Evolutionary conservation across 305 asterid species (phyloP).

Genomic region (Fraxinus floribunda): DNA sequence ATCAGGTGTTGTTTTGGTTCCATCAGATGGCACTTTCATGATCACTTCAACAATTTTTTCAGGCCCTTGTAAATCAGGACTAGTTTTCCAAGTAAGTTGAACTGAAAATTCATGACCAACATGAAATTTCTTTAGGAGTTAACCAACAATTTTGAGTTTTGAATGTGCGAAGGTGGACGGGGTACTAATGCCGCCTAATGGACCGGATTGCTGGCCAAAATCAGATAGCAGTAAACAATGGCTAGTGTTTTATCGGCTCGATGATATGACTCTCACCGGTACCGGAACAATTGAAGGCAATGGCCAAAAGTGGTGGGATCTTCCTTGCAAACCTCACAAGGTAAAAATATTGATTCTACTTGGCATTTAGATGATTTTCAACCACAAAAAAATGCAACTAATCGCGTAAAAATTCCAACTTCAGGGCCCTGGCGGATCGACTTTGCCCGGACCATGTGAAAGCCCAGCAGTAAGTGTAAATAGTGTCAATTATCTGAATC

Average conservation of each 20-base stretch:
- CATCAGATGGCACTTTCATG: conserved; percentile 43
- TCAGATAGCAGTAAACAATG: conserved; percentile 76
- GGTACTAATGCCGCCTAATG: conserved; percentile 81
- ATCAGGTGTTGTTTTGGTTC: conserved; percentile 60
- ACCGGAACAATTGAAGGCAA: conserved; percentile 85
- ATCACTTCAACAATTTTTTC: conserved; percentile 87
- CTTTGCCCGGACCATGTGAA: conserved; percentile 89
- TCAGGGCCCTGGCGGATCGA: conserved; percentile 93
- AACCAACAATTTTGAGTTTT: neutral
- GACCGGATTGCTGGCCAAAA: conserved; percentile 94
- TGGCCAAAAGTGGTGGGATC: conserved; percentile 96
- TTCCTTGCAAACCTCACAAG: conserved; percentile 97
- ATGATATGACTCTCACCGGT: conserved; percentile 67
- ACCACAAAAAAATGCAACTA: neutral
- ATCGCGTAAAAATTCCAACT: conserved; percentile 26
- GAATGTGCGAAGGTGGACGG: conserved; percentile 64
- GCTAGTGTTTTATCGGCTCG: conserved; percentile 79
- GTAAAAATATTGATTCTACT: conserved; percentile 27
- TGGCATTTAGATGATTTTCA: neutral
- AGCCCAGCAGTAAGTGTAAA: conserved; percentile 78
- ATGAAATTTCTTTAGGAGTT: neutral
- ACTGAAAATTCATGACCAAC: neutral
- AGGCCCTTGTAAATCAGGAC: conserved; percentile 87
- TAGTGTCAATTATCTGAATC: neutral
- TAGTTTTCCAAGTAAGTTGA: conserved; percentile 62